Evolutionary conservation across 225 moss, liverwort and hornwort species (phyloP), one percentile per base, ranked within the genome.

Genomic region (Polytrichum formosum): DNA sequence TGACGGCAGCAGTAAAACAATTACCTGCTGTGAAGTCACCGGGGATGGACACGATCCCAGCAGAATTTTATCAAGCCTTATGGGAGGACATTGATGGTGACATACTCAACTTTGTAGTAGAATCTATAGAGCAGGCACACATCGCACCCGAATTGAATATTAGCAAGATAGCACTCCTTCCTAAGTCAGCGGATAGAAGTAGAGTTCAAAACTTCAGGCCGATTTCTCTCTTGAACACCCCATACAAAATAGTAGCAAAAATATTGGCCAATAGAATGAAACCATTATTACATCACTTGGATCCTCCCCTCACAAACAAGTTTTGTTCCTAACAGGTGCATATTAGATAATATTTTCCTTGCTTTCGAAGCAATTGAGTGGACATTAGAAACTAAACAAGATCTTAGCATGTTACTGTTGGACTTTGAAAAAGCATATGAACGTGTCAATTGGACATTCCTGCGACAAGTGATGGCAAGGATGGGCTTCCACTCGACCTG

Each of bases 31-130:
- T 7, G 1, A 33, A 33, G 5, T 6, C 56, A 0, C 56, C 56
- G 0, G 21, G 56, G 0, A 19, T 4, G 0, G 5, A 21, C 1
- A 1, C 5, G 0, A 18, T 18, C 1, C 18, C 20, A 1, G 21
- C 56, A 0, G 21, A 56, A 6, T 56, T 56, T 19, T 56, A 56
- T 2, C 18, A 56, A 20, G 20, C 2, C 2, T 0, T 56, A 1
- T 56, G 56, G 56, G 56, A 56, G 5, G 18, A 18, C 1, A 20
- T 56, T 1, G 19, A 21, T 1, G 6, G 6, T 0, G 56, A 56
- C 56, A n/a, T 56, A 0, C 4, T 21, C 20, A 33, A 8, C 33
- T 33, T 33, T 6, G 7, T 8, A 0, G 0, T 5, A 18, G 56
- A 21, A 19, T 4, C 56, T 0, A n/a, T 56, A 0, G 1, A 7